Evolutionary conservation across 495 filamentous ascomycete species (phyloP), one percentile per base, ranked within the genome.

Genomic region (Aspergillus bertholletiae): DNA sequence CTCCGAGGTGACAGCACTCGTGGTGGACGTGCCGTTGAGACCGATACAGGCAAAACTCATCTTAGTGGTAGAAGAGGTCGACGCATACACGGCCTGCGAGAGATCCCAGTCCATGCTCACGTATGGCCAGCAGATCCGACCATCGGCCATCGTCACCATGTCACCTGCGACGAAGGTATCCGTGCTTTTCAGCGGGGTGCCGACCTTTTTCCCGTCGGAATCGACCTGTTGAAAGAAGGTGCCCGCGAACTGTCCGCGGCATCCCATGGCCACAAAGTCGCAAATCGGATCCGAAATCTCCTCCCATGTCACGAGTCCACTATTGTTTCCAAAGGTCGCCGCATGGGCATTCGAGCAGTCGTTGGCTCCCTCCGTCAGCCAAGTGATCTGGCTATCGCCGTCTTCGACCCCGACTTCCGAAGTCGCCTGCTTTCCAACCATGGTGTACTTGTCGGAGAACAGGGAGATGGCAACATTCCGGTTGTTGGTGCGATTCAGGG

Each of bases 111-210:
- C 58, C 73, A 75, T 79, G 51, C 65, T 69, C 4, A 80, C 78
- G 56, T 82, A 81, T 26, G 80, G 80, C 80, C 80, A 82, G 64
- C 80, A 82, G 50, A 82, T 67, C 35, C 67, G 70, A 9, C 72
- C 69, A 41, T 72, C 69, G 11, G 56, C 55, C 63, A 81, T 72
- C 20, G 68, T 79, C 4, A 73, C 72, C 66, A 83, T 80, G 57
- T 82, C 80, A 17, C 80, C 80, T 2, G 78, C 74, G 49, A 82
- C 73, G 55, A 74, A 79, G 21, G 73, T 68, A 63, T 80, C 71
- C 15, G 32, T 65, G 17, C 62, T 66, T 8, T 59, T 65, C 21
- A 80, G 48, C 1, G 74, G 58, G 11, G 63, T 60, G 5, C 78
- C 80, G 30, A 80, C 64, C 48, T 70, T 76, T 20, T 55, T 56